phyloP scores from a whole-genome alignment of 139 green algal genomes.

The Chlorella sp. region DNA sequence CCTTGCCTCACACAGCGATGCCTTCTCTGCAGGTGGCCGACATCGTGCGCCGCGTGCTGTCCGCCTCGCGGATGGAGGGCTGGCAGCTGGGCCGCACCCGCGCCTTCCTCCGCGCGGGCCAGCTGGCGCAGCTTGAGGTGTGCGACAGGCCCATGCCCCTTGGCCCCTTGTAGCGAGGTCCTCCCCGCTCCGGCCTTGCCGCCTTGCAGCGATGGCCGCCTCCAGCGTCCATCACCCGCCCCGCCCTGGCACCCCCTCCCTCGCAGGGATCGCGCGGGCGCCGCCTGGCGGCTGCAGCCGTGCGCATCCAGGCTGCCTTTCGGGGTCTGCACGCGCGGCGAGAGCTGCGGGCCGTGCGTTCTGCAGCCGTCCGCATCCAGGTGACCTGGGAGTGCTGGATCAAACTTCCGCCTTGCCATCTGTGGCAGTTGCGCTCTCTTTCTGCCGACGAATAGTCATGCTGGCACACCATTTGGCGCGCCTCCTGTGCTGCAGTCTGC shows the following conservation, averaged over 20 bases:
- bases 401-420: too few relatives aligned
- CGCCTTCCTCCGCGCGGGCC: conserved; percentile 74
- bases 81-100: conserved; percentile 81
- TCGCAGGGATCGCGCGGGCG: conserved; percentile 42
- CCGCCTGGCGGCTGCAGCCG: conserved; percentile 33
- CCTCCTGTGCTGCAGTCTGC: conserved; percentile 31
- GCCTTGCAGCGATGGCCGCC: neutral
- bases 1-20: too few relatives aligned
- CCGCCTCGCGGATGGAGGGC: conserved; percentile 31
- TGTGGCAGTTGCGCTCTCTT: too few relatives aligned
- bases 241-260: too few relatives aligned
- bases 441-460: too few relatives aligned
- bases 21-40: conserved; percentile 18
- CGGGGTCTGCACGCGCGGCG: conserved; percentile 22
- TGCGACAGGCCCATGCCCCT: too few relatives aligned
- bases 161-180: too few relatives aligned
- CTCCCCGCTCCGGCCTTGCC: neutral
- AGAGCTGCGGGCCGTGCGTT: conserved; percentile 10
- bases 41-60: conserved; percentile 35
- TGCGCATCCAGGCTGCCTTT: conserved; percentile 52
- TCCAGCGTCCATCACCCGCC: too few relatives aligned
- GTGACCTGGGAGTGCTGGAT: neutral
- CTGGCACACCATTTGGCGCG: too few relatives aligned
- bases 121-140: conserved; percentile 62
- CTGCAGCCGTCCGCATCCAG: conserved; percentile 50